These are phyloP conservation scores for Cryptosporidium xiaoi DNA, from an alignment of 169 alveolate genomes.

Conservation along the genomic window DNA sequence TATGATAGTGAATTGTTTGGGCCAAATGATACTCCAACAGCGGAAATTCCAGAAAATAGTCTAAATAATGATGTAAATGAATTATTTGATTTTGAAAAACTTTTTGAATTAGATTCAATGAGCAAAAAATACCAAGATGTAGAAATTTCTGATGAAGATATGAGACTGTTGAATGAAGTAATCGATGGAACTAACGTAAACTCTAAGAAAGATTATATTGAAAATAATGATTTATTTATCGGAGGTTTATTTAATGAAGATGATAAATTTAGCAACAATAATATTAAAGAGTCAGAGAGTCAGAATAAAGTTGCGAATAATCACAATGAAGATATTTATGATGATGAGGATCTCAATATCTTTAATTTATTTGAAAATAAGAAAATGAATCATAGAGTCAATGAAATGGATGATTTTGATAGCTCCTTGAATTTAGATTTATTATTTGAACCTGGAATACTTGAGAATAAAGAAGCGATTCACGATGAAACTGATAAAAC, in stretches of 20 bases:
- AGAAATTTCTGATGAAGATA: not conserved
- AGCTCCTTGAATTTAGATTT: not conserved
- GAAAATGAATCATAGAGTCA: not conserved
- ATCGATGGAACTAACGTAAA: not conserved
- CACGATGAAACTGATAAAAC: slow-evolving; percentile 1
- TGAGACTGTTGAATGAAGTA: not conserved
- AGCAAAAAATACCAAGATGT: not conserved
- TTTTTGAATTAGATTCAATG: not conserved
- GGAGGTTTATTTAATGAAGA: not conserved
- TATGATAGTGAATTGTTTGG: not conserved
- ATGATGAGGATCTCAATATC: not conserved
- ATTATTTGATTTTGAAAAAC: too few species aligned
- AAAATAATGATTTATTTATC: not conserved
- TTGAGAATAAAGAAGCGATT: not conserved
- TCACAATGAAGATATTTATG: not conserved
- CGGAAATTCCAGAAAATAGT: too few species aligned
- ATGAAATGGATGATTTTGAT: not conserved
- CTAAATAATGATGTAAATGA: too few species aligned
- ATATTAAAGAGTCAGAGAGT: not conserved
- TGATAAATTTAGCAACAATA: not conserved
- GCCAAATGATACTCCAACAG: too few species aligned
- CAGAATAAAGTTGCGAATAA: not conserved
- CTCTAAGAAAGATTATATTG: not conserved
- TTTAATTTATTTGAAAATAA: not conserved
- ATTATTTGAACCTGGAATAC: not conserved